Conservation (phyloP, 2,329 filamentous ascomycete species). For the Sporothrix brasiliensis region DNA sequence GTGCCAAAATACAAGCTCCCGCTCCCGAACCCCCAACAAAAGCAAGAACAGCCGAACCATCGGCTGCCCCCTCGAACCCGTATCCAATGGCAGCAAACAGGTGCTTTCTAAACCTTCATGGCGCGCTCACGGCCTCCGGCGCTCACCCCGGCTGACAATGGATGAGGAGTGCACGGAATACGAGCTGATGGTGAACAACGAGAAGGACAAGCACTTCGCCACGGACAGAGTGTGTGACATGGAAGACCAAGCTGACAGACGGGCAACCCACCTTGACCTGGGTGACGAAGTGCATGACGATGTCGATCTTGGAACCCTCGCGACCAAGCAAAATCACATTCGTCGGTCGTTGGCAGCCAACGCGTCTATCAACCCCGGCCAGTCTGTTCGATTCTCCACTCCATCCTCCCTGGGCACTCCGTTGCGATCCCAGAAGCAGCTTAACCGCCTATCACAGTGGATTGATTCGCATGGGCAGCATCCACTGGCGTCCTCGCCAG, state of each 20-base stretch:
- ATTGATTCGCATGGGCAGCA: not conserved
- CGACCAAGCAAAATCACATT: not conserved
- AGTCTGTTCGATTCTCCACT: constrained; percentile 15
- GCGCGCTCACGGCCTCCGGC: not conserved
- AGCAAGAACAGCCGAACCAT: constrained; percentile 23
- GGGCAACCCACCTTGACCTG: not conserved
- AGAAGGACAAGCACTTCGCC: constrained; percentile 20
- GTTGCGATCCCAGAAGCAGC: not conserved
- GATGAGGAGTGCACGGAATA: constrained; percentile 24
- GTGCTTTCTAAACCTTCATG: not conserved
- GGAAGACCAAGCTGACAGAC: not conserved
- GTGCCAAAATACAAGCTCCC: constrained; percentile 15
- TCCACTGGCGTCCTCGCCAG: not conserved
- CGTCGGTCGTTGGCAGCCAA: constrained; percentile 1
- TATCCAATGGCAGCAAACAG: not conserved
- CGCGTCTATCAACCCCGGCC: constrained; percentile 1
- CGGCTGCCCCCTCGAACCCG: not conserved
- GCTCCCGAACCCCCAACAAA: not conserved
- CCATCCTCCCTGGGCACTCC: not conserved
- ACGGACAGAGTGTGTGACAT: not conserved
- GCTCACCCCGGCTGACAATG: not conserved
- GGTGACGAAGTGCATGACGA: constrained; percentile 7
- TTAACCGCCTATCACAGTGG: constrained; percentile 19
- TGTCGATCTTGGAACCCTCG: not conserved
- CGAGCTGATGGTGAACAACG: constrained; percentile 28